Evolutionary conservation across 495 filamentous ascomycete genomes (phyloP), one percentile per base, ranked within the genome.

Genomic region (Aspergillus bertholletiae): DNA sequence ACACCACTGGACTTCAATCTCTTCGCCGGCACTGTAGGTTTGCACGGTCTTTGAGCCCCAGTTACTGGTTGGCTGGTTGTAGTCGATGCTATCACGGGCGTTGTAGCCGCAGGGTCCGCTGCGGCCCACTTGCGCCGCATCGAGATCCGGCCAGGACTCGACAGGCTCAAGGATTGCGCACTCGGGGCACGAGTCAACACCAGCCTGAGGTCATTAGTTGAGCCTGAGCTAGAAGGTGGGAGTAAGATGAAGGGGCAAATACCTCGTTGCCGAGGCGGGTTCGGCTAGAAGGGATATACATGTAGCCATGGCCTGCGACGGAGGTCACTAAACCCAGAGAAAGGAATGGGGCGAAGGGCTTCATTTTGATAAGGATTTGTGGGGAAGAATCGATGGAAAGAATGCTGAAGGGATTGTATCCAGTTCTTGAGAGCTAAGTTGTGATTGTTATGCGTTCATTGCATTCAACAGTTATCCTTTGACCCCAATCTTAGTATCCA

Each of bases 141-240:
- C n/a, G n/a, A n/a, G n/a, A n/a, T n/a, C 68, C 0, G 80, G 80
- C 79, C 79, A 82, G 1, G 77, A 62, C 6, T 57, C 50, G 9
- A 83, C 80, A 7, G 80, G 79, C 51, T 83, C 80, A 17, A 83
- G 75, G 50, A 83, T 83, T 17, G 79, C 68, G 59, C 79, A 83
- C 65, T 81, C 80, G 0, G 79, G 79, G 60, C 79, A 82, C 3
- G 79, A 74, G 54, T 81, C 79, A 3, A 72, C 62, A 3, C 76
- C 78, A 37, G 75, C 60, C 79, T 82, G 53, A n/a, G 22, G 22
- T 55, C 34, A 49, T 51, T 51, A 54, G 34, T 0, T 24, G 18
- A 30, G 28, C 21, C 13, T 30, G 11, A 43, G 22, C n/a, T n/a
- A 34, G 26, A 22, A 20, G 21, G 18, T 24, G 35, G n/a, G 15